A percentile compares a stretch with the other conserved stretches of the same genome.
Conservation (phyloP, 805 yeast genomes). For the Maudiozyma serrabonitensis region DNA sequence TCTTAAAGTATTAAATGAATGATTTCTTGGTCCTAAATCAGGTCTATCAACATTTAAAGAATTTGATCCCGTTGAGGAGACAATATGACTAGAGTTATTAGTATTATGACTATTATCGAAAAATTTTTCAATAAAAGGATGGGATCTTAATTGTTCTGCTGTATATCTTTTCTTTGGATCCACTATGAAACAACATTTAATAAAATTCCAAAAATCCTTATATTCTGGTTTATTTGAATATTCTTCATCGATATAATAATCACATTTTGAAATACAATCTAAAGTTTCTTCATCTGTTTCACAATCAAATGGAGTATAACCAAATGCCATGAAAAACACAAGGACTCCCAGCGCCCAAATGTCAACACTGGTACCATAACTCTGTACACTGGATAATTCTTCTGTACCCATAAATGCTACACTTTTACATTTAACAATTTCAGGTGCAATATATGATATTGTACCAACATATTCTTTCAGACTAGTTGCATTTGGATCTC, state of each 20-base stretch:
- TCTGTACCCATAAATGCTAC: constrained; percentile 12
- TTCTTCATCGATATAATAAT: constrained; percentile 52
- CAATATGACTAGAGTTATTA: not conserved
- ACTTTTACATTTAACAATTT: constrained; percentile 37
- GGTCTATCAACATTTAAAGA: not conserved
- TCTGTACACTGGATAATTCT: constrained; percentile 9
- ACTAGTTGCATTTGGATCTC: constrained; percentile 21
- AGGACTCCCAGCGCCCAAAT: constrained; percentile 73
- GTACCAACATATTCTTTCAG: constrained; percentile 53
- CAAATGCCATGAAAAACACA: constrained; percentile 59
- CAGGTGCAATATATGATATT: constrained; percentile 70
- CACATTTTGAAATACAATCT: constrained; percentile 50
- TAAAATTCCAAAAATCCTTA: constrained; percentile 46
- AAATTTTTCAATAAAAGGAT: constrained; percentile 31
- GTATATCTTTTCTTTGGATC: constrained; percentile 40
- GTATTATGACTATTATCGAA: constrained; percentile 3
- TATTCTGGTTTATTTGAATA: constrained; percentile 41
- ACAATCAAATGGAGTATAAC: constrained; percentile 72
- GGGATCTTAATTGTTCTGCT: constrained; percentile 36
- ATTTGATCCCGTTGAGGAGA: not conserved
- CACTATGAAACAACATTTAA: constrained; percentile 41
- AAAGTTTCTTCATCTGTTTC: constrained; percentile 60
- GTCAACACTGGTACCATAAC: constrained; percentile 55
- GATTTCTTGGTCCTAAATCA: constrained; percentile 7
- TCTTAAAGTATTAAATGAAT: constrained; percentile 13